Evolutionary conservation across 192 early-diverging fungal genomes (phyloP), one percentile per base, ranked within the genome.

Genomic region (Globomyces pollinis-pini): DNA sequence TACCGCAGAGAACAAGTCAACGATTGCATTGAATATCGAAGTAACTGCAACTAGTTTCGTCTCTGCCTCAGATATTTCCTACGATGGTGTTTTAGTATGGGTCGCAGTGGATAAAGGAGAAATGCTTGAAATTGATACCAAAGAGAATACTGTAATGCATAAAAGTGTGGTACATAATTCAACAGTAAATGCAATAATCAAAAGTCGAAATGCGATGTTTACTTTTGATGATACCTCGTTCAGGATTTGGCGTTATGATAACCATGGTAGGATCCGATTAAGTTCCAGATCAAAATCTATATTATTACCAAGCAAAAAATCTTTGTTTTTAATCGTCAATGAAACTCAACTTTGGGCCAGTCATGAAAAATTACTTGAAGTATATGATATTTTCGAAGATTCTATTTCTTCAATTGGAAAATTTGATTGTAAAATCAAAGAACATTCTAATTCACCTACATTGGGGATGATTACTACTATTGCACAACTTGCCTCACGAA

Each of bases 171-270:
- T 57, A 4, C 86, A 89, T 42, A 67, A 43, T n/a, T 55, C 43
- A 11, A 60, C 71, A 11, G 68, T 86, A 8, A 70, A 66, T 16
- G 76, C 76, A 41, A 83, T 89, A 24, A 61, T 89, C 41, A 72
- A 78, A 4, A 58, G 68, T 26, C 34, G 60, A 9, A 73, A 73
- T 35, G 56, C 61, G 13, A 67, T 89, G 53, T 86, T 83, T 81
- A 86, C 86, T 6, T 50, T 86, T 6, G 87, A 89, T 49, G 84
- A 85, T 16, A 86, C 86, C 7, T 59, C 71, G 12, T 60, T 87
- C 16, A 78, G 75, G 41, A 60, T 77, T 13, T 86, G 84, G 84
- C 63, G 69, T 0, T 65, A 63, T 51, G 63, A 71, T 31, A 45
- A 57, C 2, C 42, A 43, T 34, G 42, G 62, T 11, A 39, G 49